phyloP scores from a whole-genome alignment of 371 early-diverging fungal genomes.

The Actinomortierella wolfii region DNA sequence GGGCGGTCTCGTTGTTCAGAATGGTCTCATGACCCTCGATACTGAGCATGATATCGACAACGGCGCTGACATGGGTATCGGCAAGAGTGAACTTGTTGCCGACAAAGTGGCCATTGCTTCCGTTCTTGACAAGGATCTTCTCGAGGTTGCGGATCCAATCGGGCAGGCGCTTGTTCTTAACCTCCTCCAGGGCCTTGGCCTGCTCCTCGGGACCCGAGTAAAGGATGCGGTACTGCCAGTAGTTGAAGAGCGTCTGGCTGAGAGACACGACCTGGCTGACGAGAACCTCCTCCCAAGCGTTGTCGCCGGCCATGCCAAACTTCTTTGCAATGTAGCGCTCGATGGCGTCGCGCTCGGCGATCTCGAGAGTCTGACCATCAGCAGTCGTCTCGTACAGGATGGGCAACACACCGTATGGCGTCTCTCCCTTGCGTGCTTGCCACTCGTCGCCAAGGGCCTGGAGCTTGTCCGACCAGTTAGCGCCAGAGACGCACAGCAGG shows the following conservation, averaged over 20 bases:
- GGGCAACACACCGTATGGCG: constrained; percentile 32
- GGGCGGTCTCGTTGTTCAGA: too few species aligned
- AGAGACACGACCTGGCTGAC: constrained; percentile 9
- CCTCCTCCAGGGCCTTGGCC: constrained; percentile 10
- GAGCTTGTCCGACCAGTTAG: constrained; percentile 9
- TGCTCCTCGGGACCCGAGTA: constrained; percentile 9
- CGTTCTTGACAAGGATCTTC: constrained; percentile 9
- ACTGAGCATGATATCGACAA: too few species aligned
- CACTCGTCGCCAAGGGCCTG: constrained; percentile 6
- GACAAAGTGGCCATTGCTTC: constrained; percentile 7
- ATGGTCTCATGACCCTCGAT: too few species aligned
- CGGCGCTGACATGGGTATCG: background rate
- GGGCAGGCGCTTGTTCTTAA: background rate
- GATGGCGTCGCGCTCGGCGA: constrained; percentile 31
- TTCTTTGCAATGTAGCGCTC: constrained; percentile 28
- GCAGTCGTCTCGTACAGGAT: constrained; percentile 28
- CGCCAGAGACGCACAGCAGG: constrained; percentile 15
- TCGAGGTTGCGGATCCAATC: constrained; percentile 19
- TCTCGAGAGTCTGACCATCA: constrained; percentile 12
- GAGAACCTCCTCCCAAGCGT: constrained; percentile 21
- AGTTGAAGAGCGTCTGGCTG: background rate
- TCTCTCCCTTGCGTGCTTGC: constrained; percentile 12
- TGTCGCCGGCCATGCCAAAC: constrained; percentile 16
- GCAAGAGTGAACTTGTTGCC: constrained; percentile 4
- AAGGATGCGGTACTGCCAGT: background rate